Conservation (phyloP, 2,329 filamentous ascomycete genomes). For the Cladosporium halotolerans region DNA sequence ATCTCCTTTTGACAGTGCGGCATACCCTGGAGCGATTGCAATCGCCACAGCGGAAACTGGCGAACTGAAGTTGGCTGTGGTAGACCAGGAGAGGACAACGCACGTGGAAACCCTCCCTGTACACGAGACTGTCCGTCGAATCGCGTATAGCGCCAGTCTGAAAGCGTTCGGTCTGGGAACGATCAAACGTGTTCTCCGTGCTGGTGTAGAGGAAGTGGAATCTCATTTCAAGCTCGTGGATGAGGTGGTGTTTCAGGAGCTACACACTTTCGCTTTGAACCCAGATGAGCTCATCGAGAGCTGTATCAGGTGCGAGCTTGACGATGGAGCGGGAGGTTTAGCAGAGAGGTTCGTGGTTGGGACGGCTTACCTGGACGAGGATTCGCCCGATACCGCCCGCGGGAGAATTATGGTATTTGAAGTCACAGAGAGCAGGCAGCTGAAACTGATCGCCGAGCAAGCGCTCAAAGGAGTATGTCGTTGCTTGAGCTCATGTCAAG, state of each 20-base stretch:
- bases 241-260: constrained; percentile 74
- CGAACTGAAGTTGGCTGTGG: constrained; percentile 69
- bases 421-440: constrained; percentile 65
- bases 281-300: constrained; percentile 74
- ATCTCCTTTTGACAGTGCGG: constrained; percentile 73
- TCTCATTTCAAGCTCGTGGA: constrained; percentile 87
- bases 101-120: constrained; percentile 78
- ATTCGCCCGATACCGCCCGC: constrained; percentile 47
- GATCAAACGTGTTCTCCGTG: constrained; percentile 64
- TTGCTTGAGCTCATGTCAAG: constrained; percentile 66
- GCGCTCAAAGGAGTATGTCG: constrained; percentile 74
- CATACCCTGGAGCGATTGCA: constrained; percentile 73
- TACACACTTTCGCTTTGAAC: constrained; percentile 64
- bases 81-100: constrained; percentile 80
- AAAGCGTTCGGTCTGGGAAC: constrained; percentile 83
- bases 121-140: constrained; percentile 74
- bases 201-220: constrained; percentile 67
- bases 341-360: constrained; percentile 85
- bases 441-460: constrained; percentile 65
- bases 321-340: constrained; percentile 49
- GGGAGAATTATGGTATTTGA: constrained; percentile 83
- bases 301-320: constrained; percentile 69
- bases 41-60: constrained; percentile 61
- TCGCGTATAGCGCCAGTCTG: constrained; percentile 75
- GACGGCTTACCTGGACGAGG: constrained; percentile 69